Conservation (phyloP, 495 filamentous ascomycete genomes). For the Neurospora africana region DNA sequence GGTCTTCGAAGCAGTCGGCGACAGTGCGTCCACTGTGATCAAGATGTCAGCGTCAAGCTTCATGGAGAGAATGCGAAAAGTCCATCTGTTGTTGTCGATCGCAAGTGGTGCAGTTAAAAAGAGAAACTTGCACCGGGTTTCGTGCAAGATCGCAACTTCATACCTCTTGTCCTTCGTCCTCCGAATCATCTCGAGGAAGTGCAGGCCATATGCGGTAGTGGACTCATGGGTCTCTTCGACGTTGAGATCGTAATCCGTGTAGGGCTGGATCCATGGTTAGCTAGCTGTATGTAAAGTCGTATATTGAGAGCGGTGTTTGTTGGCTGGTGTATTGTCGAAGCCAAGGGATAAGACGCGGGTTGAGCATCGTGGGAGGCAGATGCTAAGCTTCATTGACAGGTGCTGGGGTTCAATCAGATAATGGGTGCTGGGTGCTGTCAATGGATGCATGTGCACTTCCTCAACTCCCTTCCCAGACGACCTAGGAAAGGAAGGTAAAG, state of each 20-base stretch:
- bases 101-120: background rate
- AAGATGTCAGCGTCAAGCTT: slow-evolving; percentile 7
- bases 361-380: background rate
- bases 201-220: slow-evolving; percentile 56
- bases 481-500: background rate
- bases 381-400: background rate
- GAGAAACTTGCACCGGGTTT: background rate
- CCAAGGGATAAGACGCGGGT: background rate
- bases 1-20: slow-evolving; percentile 57
- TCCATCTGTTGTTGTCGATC: background rate
- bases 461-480: background rate
- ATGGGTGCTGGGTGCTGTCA: background rate
- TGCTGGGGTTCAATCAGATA: background rate
- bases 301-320: background rate
- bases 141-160: slow-evolving; percentile 3
- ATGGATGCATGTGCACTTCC: background rate
- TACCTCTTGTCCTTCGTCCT: slow-evolving; percentile 65
- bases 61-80: background rate
- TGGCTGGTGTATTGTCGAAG: background rate
- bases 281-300: background rate
- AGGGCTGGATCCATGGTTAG: slow-evolving; percentile 16
- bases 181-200: slow-evolving; percentile 53
- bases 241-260: slow-evolving; percentile 26
- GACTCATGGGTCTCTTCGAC: slow-evolving; percentile 48
- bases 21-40: slow-evolving; percentile 52